Evolutionary conservation across 2,329 filamentous ascomycete genomes (phyloP).

Genomic region (Clarireedia homoeocarpa): DNA sequence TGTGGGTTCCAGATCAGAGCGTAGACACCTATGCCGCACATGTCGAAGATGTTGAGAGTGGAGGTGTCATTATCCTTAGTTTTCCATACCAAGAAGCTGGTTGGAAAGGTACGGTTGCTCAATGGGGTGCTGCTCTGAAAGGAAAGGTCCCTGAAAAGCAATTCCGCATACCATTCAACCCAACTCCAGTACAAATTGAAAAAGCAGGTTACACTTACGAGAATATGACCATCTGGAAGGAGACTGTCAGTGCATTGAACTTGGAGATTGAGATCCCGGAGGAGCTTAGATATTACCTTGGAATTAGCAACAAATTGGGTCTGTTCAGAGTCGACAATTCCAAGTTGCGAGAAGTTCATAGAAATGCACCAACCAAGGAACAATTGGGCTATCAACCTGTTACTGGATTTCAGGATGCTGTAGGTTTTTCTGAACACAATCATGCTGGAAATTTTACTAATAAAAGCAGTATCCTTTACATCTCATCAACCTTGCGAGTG

Average conservation of each 20-base stretch:
- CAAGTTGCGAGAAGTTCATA: slow-evolving; percentile 48
- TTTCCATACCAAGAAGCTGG: slow-evolving; percentile 54
- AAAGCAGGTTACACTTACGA: slow-evolving; percentile 51
- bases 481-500: slow-evolving; percentile 56
- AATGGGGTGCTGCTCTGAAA: slow-evolving; percentile 42
- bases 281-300: slow-evolving; percentile 58
- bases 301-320: slow-evolving; percentile 55
- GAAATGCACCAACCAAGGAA: slow-evolving; percentile 50
- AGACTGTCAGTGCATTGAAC: slow-evolving; percentile 47
- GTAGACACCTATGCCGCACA: slow-evolving; percentile 42
- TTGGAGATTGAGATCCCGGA: slow-evolving; percentile 49
- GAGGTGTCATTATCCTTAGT: slow-evolving; percentile 55
- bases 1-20: slow-evolving; percentile 61
- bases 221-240: slow-evolving; percentile 58
- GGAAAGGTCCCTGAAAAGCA: slow-evolving; percentile 50
- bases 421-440: slow-evolving; percentile 31
- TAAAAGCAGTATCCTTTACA: slow-evolving; percentile 59
- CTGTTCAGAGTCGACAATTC: slow-evolving; percentile 60
- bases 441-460: slow-evolving; percentile 12
- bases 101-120: slow-evolving; percentile 39
- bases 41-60: slow-evolving; percentile 41
- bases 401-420: slow-evolving; percentile 62
- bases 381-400: slow-evolving; percentile 56
- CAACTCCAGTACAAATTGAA: slow-evolving; percentile 48
- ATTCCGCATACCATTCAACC: slow-evolving; percentile 59